A percentile compares a stretch with the other conserved stretches of the same genome.
These are phyloP conservation scores for Skeletonema potamos DNA, from an alignment of 108 stramenopile genomes.

Conservation along the genomic window DNA sequence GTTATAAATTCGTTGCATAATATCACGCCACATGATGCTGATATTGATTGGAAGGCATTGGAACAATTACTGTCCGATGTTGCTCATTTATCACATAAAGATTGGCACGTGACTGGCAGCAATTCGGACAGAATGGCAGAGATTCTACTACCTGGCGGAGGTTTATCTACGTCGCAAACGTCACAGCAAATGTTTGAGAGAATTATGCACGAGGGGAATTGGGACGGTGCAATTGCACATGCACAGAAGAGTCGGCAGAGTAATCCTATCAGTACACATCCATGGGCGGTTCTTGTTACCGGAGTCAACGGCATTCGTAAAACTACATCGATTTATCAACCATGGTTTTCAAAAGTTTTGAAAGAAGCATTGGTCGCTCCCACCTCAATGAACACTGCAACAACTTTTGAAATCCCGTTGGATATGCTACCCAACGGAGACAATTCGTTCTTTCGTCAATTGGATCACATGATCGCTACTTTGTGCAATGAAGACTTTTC, in stretches of 20 bases:
- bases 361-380: constrained; percentile 66
- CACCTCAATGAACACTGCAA: not conserved
- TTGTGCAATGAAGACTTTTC: constrained; percentile 80
- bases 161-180: constrained; percentile 12
- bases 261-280: constrained; percentile 1
- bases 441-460: constrained; percentile 86
- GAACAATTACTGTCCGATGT: constrained; percentile 42
- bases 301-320: constrained; percentile 90
- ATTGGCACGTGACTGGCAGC: constrained; percentile 60
- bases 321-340: constrained; percentile 82
- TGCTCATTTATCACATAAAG: constrained; percentile 70
- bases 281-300: constrained; percentile 88
- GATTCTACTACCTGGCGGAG: constrained; percentile 23
- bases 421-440: constrained; percentile 50
- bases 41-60: constrained; percentile 49
- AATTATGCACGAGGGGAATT: constrained; percentile 78
- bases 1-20: constrained; percentile 42
- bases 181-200: constrained; percentile 52
- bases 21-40: constrained; percentile 21
- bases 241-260: not conserved
- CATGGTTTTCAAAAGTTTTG: constrained; percentile 72
- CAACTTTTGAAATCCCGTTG: not conserved
- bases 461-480: constrained; percentile 88
- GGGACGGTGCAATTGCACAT: constrained; percentile 62
- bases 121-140: constrained; percentile 50